These are phyloP conservation scores for Tolypocladium guangdongense DNA, from an alignment of 2,329 filamentous ascomycete species.

Conservation along the genomic window DNA sequence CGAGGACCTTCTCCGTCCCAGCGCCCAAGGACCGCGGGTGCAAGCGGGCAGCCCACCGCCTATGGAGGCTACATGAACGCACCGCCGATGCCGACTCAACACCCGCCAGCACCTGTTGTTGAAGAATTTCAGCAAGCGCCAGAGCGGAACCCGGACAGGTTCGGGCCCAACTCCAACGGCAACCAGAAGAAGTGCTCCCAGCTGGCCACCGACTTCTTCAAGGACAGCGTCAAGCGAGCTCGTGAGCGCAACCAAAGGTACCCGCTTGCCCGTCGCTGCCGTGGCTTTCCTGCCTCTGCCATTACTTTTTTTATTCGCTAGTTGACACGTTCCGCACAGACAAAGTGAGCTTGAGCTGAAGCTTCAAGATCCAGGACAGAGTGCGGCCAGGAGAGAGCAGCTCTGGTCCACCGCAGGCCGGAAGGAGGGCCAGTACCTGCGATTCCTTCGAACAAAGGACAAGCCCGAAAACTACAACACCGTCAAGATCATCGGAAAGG, in stretches of 20 bases:
- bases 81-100: constrained; percentile 53
- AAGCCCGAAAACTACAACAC: constrained; percentile 91
- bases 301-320: background rate
- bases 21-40: constrained; percentile 76
- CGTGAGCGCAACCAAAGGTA: constrained; percentile 91
- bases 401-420: constrained; percentile 76
- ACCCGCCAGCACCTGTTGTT: constrained; percentile 39
- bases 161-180: constrained; percentile 51
- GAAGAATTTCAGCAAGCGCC: constrained; percentile 67
- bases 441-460: constrained; percentile 88
- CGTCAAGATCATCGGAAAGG: constrained; percentile 97
- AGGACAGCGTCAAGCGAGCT: constrained; percentile 93
- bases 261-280: constrained; percentile 14
- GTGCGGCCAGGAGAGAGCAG: constrained; percentile 66
- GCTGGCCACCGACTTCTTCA: constrained; percentile 85
- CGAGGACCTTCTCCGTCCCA: constrained; percentile 59
- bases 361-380: constrained; percentile 64
- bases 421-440: constrained; percentile 85
- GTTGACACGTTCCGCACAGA: constrained; percentile 35
- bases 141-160: constrained; percentile 78
- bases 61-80: constrained; percentile 55
- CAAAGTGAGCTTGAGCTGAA: constrained; percentile 87
- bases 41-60: constrained; percentile 47
- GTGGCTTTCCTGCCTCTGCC: background rate
- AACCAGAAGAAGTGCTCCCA: constrained; percentile 62